Base-by-base conservation (phyloP, 352 stramenopile species). In the Phytophthora pluvialis region DNA sequence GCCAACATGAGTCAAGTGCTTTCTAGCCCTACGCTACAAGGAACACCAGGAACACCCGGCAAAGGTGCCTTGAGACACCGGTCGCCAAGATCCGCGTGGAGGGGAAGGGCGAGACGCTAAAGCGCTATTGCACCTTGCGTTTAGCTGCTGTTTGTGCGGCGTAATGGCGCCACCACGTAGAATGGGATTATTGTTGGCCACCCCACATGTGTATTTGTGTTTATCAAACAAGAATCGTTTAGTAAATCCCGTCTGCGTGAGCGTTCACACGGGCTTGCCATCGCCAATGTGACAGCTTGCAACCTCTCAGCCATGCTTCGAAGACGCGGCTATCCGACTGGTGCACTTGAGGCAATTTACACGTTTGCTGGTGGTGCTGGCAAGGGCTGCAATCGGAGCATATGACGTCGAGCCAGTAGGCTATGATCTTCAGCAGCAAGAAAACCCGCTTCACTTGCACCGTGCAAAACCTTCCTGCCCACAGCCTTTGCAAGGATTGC, bases 191-290 rank as follows among this genome's bases (percentile, higher is more conserved):
- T 64, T 39, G 31, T 31, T 59, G 39, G 46, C 21, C 31, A 9
- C 16, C 45, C 33, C 16, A 33, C 52, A 50, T 16, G 60, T 60
- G 40, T 65, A 66, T 60, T 70, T 13, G 45, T 46, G 62, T 70
- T 70, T 70, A 70, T 66, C 56, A 70, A 65, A 56, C 47, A 66
- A 47, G 13, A 28, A 36, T 35, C 32, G 62, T 52, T 61, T 70
- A 60, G 47, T 50, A 26, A 70, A 70, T 56, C 40, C 12, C 39
- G 31, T 43, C 18, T 53, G 59, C n/a, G 49, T 21, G 33, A 51
- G 15, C 42, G 40, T 44, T 52, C 39, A 49, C 38, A 45, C 5
- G 12, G 33, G 28, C 43, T 39, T 45, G 15, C 25, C 13, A 64
- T 33, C 21, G 13, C 39, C 42, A 32, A 33, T 15, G 25, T 48